Percentiles rank a stretch among this genome's conserved stretches.
Conservation (phyloP, 768 basidiomycete genomes). For the Naganishia kalamii region DNA sequence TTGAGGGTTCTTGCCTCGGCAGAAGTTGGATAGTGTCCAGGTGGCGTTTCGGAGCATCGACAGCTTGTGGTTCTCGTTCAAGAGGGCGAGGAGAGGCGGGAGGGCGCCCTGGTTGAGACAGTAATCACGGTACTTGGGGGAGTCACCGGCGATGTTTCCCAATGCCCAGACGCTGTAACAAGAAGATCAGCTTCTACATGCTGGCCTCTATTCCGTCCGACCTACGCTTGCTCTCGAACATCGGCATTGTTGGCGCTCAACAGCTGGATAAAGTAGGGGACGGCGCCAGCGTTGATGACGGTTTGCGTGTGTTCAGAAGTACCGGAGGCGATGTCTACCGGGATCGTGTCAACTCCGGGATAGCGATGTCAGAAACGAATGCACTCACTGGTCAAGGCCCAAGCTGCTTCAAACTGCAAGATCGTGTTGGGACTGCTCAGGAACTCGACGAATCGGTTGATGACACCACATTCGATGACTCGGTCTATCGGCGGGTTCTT, state of each 20-base stretch:
- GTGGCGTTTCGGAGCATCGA: conserved; percentile 96
- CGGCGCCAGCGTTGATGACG: conserved; percentile 87
- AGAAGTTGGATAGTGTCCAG: conserved; percentile 99
- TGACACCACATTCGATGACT: conserved; percentile 91
- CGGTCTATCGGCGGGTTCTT: conserved; percentile 98
- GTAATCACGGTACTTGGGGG: conserved; percentile 92
- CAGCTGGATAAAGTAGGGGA: conserved; percentile 94
- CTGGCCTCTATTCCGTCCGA: not conserved
- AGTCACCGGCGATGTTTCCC: conserved; percentile 98
- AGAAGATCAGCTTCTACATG: not conserved
- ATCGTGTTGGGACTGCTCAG: conserved; percentile 55
- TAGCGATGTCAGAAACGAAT: not conserved
- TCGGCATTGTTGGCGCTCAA: conserved; percentile 88
- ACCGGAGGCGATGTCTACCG: conserved; percentile 77
- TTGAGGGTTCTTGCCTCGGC: conserved; percentile 93
- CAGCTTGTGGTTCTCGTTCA: conserved; percentile 96
- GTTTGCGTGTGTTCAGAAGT: conserved; percentile 98
- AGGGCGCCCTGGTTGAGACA: conserved; percentile 90
- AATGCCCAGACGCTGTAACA: conserved; percentile 78
- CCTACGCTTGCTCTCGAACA: conserved; percentile 86
- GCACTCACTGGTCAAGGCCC: conserved; percentile 73
- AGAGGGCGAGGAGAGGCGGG: conserved; percentile 70
- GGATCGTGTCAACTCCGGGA: not conserved
- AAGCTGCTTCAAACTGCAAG: conserved; percentile 82
- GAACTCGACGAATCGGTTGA: conserved; percentile 95